Evolutionary conservation across 352 stramenopile genomes (phyloP).

Genomic region (Phytophthora podocarpi): DNA sequence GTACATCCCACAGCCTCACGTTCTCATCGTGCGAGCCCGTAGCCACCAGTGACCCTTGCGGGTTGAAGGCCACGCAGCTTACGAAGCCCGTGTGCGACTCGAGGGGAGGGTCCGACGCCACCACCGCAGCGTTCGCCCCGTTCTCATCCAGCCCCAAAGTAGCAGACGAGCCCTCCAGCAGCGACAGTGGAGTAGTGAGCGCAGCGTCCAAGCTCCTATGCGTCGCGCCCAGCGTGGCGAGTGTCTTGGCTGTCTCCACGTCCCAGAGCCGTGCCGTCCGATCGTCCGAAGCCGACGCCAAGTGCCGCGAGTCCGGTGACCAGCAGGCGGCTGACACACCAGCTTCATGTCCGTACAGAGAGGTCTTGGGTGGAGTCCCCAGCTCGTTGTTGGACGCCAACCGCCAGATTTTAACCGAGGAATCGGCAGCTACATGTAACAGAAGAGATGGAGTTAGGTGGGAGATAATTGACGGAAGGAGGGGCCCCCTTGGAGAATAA

Average conservation of each 20-base stretch:
- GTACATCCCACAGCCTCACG: constrained; percentile 96
- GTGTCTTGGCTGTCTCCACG: constrained; percentile 81
- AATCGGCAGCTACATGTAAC: constrained; percentile 61
- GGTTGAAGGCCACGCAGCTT: constrained; percentile 95
- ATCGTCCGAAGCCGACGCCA: constrained; percentile 96
- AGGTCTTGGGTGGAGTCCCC: constrained; percentile 31
- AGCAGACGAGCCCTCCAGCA: constrained; percentile 33
- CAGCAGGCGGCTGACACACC: constrained; percentile 95
- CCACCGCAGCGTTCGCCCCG: constrained; percentile 23
- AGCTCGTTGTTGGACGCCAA: constrained; percentile 25
- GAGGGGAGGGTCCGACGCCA: constrained; percentile 46
- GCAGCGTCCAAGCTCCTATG: constrained; percentile 40
- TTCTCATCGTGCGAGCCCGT: constrained; percentile 94
- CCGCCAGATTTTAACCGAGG: constrained; percentile 79
- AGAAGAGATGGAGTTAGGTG: neutral
- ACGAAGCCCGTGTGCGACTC: constrained; percentile 95
- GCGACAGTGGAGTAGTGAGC: constrained; percentile 28
- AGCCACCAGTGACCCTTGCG: constrained; percentile 91
- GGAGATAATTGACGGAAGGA: neutral
- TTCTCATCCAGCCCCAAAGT: constrained; percentile 30
- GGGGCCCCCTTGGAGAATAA: too few species aligned
- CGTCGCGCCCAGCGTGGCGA: constrained; percentile 72
- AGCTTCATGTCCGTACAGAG: constrained; percentile 90
- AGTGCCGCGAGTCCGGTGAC: constrained; percentile 81
- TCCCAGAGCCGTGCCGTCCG: constrained; percentile 96